phyloP scores from a whole-genome alignment of 129 eudicot genomes.

The Smallanthus sonchifolius region DNA sequence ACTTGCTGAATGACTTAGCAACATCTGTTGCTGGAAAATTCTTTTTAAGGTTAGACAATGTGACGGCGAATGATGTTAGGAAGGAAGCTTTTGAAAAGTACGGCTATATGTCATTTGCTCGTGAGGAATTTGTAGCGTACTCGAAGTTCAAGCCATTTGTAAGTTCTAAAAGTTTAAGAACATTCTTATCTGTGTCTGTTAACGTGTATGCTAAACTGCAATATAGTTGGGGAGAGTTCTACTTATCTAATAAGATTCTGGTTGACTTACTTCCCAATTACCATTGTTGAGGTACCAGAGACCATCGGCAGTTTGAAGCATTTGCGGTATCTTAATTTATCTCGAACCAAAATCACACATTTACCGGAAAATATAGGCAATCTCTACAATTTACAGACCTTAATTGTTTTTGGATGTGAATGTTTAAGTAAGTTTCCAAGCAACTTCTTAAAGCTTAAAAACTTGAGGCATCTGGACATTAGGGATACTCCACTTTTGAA shows the following conservation, averaged over 20 bases:
- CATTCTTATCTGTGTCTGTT: background rate
- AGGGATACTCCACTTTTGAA: slow-evolving; percentile 2
- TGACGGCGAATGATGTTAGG: background rate
- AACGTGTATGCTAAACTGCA: too few relatives aligned
- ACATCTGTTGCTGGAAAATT: slow-evolving; percentile 5
- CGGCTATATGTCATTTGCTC: background rate
- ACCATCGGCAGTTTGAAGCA: slow-evolving; percentile 6
- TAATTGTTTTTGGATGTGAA: background rate
- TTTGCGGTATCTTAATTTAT: slow-evolving; percentile 9
- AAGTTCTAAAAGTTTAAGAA: slow-evolving; percentile 10
- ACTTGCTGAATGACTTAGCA: background rate
- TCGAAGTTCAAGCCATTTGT: background rate
- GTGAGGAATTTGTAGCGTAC: background rate
- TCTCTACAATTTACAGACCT: background rate
- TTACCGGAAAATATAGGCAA: background rate
- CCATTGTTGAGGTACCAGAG: slow-evolving; percentile 1
- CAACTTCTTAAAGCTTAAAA: background rate
- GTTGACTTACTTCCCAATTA: background rate
- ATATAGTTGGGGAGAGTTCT: background rate
- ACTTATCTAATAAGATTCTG: background rate
- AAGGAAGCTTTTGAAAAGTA: background rate
- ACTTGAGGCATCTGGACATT: background rate
- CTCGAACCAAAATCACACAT: background rate
- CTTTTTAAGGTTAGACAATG: background rate
- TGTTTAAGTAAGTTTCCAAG: background rate